Conservation (phyloP, 208 protist genomes). For the Lotmaria passim region DNA sequence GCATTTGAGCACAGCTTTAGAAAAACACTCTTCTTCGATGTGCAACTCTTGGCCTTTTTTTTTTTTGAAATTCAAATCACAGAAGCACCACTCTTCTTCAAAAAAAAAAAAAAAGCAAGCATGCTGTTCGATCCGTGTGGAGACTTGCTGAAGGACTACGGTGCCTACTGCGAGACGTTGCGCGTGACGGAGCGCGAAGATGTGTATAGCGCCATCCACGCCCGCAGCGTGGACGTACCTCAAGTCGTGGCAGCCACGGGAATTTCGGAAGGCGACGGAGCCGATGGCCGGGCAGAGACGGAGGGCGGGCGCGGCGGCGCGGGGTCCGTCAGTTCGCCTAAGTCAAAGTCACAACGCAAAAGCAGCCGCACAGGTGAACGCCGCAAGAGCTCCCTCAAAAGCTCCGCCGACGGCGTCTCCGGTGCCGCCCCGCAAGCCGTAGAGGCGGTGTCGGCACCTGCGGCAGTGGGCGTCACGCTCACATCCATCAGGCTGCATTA, state of each 20-base stretch:
- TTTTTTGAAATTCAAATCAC: constrained; percentile 4
- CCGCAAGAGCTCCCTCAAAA: constrained; percentile 16
- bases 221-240: constrained; percentile 24
- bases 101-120: background rate
- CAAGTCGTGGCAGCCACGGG: background rate
- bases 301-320: constrained; percentile 8
- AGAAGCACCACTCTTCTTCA: background rate
- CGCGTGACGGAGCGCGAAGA: constrained; percentile 86
- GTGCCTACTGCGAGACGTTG: constrained; percentile 87
- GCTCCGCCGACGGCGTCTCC: background rate
- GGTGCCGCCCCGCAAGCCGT: no score
- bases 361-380: constrained; percentile 14
- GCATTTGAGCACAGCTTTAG: no score
- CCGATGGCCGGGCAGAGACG: background rate
- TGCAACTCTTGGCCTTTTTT: background rate
- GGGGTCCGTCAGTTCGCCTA: background rate
- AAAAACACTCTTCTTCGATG: background rate
- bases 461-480: constrained; percentile 25
- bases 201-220: constrained; percentile 64
- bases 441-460: constrained; percentile 1
- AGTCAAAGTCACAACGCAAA: constrained; percentile 6
- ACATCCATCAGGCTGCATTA: constrained; percentile 77
- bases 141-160: constrained; percentile 83
- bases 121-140: constrained; percentile 92
- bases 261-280: background rate